Percentiles rank a stretch among this genome's conserved stretches.
These are phyloP conservation scores for Sporormia fimetaria DNA, from an alignment of 495 filamentous ascomycete genomes.

Conservation along the genomic window DNA sequence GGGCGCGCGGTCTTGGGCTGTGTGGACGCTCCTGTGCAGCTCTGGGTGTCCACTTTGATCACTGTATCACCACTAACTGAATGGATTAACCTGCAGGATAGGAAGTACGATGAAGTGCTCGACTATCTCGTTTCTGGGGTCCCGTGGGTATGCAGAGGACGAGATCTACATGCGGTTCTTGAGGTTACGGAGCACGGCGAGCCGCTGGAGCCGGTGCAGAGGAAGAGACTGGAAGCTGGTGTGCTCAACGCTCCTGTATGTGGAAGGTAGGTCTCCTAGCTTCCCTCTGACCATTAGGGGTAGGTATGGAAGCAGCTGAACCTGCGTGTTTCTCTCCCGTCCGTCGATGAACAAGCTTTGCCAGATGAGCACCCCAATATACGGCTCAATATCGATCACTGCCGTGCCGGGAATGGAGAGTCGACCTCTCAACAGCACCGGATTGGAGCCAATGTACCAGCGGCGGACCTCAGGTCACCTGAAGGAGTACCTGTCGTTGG, in stretches of 20 bases:
- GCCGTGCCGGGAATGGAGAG: constrained; percentile 1
- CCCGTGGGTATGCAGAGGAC: constrained; percentile 25
- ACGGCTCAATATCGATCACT: constrained; percentile 18
- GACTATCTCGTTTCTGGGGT: constrained; percentile 10
- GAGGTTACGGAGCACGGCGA: constrained; percentile 14
- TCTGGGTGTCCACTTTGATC: constrained; percentile 20
- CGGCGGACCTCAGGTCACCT: too few species aligned
- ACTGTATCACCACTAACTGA: constrained; percentile 16
- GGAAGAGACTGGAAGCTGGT: constrained; percentile 8
- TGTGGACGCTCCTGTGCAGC: constrained; percentile 14
- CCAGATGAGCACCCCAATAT: constrained; percentile 5
- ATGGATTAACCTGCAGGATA: constrained; percentile 11
- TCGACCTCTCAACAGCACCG: constrained; percentile 5
- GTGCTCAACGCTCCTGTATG: constrained; percentile 24
- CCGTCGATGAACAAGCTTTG: background rate
- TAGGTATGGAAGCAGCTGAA: constrained; percentile 26
- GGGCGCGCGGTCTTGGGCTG: constrained; percentile 25
- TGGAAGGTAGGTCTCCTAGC: background rate
- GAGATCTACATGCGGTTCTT: constrained; percentile 23
- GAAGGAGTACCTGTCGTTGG: background rate
- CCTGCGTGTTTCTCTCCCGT: constrained; percentile 10
- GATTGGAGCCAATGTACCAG: constrained; percentile 13
- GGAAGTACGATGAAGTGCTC: constrained; percentile 2
- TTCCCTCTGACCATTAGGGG: background rate
- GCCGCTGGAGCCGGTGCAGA: constrained; percentile 1